phyloP scores from a whole-genome alignment of 2,329 filamentous ascomycete genomes.

The Alternaria infectoria region DNA sequence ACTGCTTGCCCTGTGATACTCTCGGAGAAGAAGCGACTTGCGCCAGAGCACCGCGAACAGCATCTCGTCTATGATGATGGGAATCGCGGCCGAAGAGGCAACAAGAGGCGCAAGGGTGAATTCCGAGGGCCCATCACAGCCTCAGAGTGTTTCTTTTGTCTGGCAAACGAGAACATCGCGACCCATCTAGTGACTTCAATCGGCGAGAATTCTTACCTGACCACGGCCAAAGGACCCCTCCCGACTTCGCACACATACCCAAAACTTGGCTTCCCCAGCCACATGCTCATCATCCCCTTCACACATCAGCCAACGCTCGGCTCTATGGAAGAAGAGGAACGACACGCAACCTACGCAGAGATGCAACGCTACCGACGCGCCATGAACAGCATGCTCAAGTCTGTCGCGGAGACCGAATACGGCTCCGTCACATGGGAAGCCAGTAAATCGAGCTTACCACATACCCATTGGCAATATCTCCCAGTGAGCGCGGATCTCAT shows the following conservation, averaged over 20 bases:
- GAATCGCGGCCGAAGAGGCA: slow-evolving; percentile 43
- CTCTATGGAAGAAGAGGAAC: slow-evolving; percentile 66
- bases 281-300: slow-evolving; percentile 90
- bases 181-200: slow-evolving; percentile 91
- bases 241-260: slow-evolving; percentile 74
- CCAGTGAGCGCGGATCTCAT: slow-evolving; percentile 75
- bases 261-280: slow-evolving; percentile 76
- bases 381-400: slow-evolving; percentile 77
- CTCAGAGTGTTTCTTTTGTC: slow-evolving; percentile 90
- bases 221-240: slow-evolving; percentile 89
- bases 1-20: slow-evolving; percentile 76
- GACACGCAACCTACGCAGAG: slow-evolving; percentile 70
- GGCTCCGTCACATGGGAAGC: slow-evolving; percentile 94
- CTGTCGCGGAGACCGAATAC: slow-evolving; percentile 61
- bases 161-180: slow-evolving; percentile 83
- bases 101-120: slow-evolving; percentile 49
- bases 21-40: slow-evolving; percentile 65
- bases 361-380: slow-evolving; percentile 82
- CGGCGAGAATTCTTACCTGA: slow-evolving; percentile 84
- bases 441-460: slow-evolving; percentile 78
- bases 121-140: slow-evolving; percentile 56
- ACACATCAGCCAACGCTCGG: slow-evolving; percentile 79
- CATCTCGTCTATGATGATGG: slow-evolving; percentile 47
- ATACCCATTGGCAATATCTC: slow-evolving; percentile 92
- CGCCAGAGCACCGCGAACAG: slow-evolving; percentile 40